Percentiles rank a stretch among this genome's conserved stretches.
phyloP scores from a whole-genome alignment of 1,284 basidiomycete species.

The Irpex lacteus region DNA sequence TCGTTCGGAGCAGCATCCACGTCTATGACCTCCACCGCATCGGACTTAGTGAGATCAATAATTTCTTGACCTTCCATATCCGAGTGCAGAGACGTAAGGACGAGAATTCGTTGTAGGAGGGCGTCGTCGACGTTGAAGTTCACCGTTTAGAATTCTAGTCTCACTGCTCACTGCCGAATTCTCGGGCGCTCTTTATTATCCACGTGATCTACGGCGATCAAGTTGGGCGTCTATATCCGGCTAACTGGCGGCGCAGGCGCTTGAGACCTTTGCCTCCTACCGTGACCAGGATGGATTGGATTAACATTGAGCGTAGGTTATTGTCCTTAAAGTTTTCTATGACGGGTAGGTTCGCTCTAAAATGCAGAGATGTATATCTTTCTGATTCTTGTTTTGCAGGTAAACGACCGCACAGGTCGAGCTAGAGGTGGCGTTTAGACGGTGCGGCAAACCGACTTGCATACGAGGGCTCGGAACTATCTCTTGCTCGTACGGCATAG shows the following conservation, averaged over 20 bases:
- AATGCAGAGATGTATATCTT: no score
- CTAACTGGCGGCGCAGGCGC: neutral
- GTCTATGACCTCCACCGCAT: slow-evolving; percentile 22
- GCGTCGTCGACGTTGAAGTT: neutral
- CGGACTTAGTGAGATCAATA: slow-evolving; percentile 34
- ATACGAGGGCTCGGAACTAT: no score
- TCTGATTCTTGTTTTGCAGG: no score
- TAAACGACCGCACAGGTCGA: no score
- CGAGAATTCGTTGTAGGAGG: neutral
- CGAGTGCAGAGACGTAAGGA: neutral
- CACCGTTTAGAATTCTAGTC: neutral
- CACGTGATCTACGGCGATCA: neutral
- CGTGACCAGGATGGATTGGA: neutral
- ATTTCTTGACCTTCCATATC: slow-evolving; percentile 21
- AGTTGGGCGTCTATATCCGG: neutral
- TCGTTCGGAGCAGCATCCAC: slow-evolving; percentile 20
- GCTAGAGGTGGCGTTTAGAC: no score
- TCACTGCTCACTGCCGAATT: neutral
- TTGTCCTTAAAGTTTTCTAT: no score
- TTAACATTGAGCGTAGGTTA: neutral
- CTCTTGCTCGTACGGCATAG: no score
- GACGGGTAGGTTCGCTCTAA: no score
- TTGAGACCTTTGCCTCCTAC: neutral
- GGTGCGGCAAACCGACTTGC: no score
- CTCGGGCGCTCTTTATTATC: neutral